These are phyloP conservation scores for Nemania sp. DNA, from an alignment of 2,329 filamentous ascomycete genomes.

Conservation along the genomic window DNA sequence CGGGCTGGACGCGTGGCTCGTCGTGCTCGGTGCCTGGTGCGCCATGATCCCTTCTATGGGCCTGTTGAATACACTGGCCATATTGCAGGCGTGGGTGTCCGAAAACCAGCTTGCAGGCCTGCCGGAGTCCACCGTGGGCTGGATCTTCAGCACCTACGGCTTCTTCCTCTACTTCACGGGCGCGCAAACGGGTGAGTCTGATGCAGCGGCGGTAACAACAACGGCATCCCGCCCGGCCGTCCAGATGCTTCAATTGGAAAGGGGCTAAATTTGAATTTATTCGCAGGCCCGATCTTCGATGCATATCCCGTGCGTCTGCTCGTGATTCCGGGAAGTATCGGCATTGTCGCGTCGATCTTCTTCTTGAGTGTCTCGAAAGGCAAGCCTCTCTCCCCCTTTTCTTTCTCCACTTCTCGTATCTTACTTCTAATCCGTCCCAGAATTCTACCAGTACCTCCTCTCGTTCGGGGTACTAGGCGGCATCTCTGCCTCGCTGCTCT, in stretches of 20 bases:
- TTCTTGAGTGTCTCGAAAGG: slow-evolving; percentile 21
- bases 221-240: no score
- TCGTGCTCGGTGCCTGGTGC: slow-evolving; percentile 21
- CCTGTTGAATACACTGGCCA: slow-evolving; percentile 19
- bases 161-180: slow-evolving; percentile 25
- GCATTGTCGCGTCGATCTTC: slow-evolving; percentile 12
- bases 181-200: slow-evolving; percentile 17
- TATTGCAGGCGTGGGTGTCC: slow-evolving; percentile 21
- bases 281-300: slow-evolving; percentile 19
- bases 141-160: slow-evolving; percentile 24
- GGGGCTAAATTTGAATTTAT: no score
- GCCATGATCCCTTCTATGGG: slow-evolving; percentile 24
- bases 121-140: slow-evolving; percentile 18
- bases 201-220: background rate
- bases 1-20: slow-evolving; percentile 21
- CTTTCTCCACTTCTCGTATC: background rate
- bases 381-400: no score
- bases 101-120: slow-evolving; percentile 12
- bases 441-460: slow-evolving; percentile 22
- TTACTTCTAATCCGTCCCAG: no score
- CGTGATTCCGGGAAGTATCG: slow-evolving; percentile 18
- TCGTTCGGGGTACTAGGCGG: slow-evolving; percentile 21
- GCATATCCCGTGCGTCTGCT: slow-evolving; percentile 16
- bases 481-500: slow-evolving; percentile 16
- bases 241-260: no score